phyloP scores from a whole-genome alignment of 495 filamentous ascomycete species.

The Aspergillus haitiensis region DNA sequence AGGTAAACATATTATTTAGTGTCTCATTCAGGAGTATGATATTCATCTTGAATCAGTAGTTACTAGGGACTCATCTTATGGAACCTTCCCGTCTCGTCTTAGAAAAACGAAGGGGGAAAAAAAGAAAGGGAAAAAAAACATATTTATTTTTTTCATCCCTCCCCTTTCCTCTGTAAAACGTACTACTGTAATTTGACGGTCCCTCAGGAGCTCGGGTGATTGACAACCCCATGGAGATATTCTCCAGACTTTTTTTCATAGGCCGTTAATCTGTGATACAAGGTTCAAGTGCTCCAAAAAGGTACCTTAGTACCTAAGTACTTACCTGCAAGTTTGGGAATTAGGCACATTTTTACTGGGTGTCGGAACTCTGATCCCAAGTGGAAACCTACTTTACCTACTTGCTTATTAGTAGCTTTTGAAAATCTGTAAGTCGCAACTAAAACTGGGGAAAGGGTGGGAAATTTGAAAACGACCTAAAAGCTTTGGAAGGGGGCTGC shows the following conservation, averaged over 20 bases:
- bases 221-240: slow-evolving; percentile 10
- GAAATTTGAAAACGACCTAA: slow-evolving; percentile 1
- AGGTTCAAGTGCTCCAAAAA: too few relatives aligned
- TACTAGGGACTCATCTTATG: too few relatives aligned
- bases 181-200: not conserved
- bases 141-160: too few relatives aligned
- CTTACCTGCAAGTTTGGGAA: not conserved
- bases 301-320: not conserved
- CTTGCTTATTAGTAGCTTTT: not conserved
- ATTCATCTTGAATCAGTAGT: too few relatives aligned
- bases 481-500: too few relatives aligned
- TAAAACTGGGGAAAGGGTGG: not conserved
- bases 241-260: slow-evolving; percentile 1
- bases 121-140: too few relatives aligned
- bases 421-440: not conserved
- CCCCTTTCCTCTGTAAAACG: not conserved
- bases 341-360: not conserved
- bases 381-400: not conserved
- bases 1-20: not conserved
- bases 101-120: too few relatives aligned
- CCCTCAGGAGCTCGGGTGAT: not conserved
- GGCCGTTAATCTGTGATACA: not conserved
- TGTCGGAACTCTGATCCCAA: not conserved
- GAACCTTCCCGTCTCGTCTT: too few relatives aligned
- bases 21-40: not conserved